These are phyloP conservation scores for Phaeolepiota aurea DNA, from an alignment of 768 basidiomycete species.

Conservation along the genomic window DNA sequence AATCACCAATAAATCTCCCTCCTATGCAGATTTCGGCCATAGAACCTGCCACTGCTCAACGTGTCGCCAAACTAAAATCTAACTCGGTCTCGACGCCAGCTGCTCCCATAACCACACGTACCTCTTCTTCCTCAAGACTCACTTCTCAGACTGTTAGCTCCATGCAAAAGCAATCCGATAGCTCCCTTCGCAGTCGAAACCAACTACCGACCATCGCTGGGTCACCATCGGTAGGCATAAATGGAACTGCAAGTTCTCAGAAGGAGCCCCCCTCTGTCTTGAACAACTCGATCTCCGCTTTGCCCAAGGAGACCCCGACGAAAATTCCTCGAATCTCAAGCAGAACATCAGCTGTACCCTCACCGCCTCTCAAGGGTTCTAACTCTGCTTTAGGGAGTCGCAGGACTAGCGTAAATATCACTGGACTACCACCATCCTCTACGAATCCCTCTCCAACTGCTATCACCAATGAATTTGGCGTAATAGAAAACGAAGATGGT, in stretches of 20 bases:
- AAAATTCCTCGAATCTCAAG: conserved; percentile 93
- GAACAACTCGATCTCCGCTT: conserved; percentile 39
- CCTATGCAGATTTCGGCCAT: conserved; percentile 88
- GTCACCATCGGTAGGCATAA: conserved; percentile 79
- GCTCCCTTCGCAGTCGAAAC: conserved; percentile 67
- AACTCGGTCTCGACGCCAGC: conserved; percentile 37
- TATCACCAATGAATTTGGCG: conserved; percentile 69
- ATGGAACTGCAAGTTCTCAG: conserved; percentile 36
- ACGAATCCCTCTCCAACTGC: conserved; percentile 58
- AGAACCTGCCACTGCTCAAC: conserved; percentile 72
- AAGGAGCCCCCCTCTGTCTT: conserved; percentile 49
- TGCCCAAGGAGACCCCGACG: conserved; percentile 80
- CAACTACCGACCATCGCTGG: conserved; percentile 89
- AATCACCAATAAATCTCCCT: conserved; percentile 65
- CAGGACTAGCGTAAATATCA: conserved; percentile 57
- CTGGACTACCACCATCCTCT: conserved; percentile 39
- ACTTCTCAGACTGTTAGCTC: conserved; percentile 83
- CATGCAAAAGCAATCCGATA: conserved; percentile 81
- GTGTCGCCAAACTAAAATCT: conserved; percentile 75
- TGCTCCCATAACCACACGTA: conserved; percentile 24
- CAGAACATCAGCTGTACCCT: conserved; percentile 64
- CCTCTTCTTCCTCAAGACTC: conserved; percentile 49
- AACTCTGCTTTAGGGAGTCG: conserved; percentile 42
- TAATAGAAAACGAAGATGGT: conserved; percentile 56
- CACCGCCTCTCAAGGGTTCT: conserved; percentile 60